phyloP scores from a whole-genome alignment of 306 rosid genomes.

The Trifolium repens region DNA sequence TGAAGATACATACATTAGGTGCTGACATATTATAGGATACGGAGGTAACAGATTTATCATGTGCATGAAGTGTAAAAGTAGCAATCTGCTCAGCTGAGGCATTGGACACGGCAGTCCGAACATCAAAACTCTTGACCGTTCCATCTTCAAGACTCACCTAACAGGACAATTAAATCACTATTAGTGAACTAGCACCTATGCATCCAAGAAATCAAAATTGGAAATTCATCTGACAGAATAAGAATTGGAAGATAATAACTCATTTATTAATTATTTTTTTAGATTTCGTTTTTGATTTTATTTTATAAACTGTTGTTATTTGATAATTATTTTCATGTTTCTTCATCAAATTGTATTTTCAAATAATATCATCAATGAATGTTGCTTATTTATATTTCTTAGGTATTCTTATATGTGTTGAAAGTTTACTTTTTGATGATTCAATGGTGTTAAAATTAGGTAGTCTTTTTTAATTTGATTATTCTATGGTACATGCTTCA shows the following conservation, averaged over 20 bases:
- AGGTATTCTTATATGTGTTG: too few relatives aligned
- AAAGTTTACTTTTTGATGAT: too few relatives aligned
- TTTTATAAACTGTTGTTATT: too few relatives aligned
- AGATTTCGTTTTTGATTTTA: too few relatives aligned
- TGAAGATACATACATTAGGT: slow-evolving; percentile 66
- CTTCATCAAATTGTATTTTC: too few relatives aligned
- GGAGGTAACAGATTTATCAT: slow-evolving; percentile 77
- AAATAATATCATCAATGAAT: too few relatives aligned
- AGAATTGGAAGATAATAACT: neutral
- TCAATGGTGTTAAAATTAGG: too few relatives aligned
- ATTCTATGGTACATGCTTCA: too few relatives aligned
- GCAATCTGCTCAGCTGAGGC: slow-evolving; percentile 59
- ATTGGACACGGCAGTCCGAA: slow-evolving; percentile 66
- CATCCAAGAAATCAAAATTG: slow-evolving; percentile 12
- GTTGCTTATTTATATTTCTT: too few relatives aligned
- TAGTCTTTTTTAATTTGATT: too few relatives aligned
- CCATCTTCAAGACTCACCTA: slow-evolving; percentile 97
- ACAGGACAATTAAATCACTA: slow-evolving; percentile 38
- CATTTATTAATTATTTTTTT: too few relatives aligned
- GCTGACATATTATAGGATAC: slow-evolving; percentile 71
- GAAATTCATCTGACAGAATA: slow-evolving; percentile 18
- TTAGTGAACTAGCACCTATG: slow-evolving; percentile 8
- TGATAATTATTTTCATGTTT: too few relatives aligned
- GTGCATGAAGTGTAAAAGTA: slow-evolving; percentile 89
- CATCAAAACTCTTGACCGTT: slow-evolving; percentile 77